These are phyloP conservation scores for Penicillium steckii DNA, from an alignment of 495 filamentous ascomycete genomes.

Conservation along the genomic window DNA sequence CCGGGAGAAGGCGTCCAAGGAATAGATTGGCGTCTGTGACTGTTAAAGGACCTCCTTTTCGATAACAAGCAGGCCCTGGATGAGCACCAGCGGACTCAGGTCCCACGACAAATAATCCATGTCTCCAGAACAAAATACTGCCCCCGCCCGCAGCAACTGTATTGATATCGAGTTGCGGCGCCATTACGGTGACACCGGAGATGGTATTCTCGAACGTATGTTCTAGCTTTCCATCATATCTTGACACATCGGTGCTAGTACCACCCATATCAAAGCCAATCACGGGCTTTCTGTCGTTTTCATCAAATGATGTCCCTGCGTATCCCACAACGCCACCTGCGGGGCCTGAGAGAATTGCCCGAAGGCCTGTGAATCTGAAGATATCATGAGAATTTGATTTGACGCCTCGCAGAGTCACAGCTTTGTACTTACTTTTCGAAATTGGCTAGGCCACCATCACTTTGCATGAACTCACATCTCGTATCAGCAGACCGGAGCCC, in stretches of 20 bases:
- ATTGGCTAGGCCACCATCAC: slow-evolving; percentile 67
- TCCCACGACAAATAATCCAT: slow-evolving; percentile 84
- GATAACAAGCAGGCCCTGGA: slow-evolving; percentile 85
- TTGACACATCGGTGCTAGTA: slow-evolving; percentile 84
- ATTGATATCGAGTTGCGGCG: slow-evolving; percentile 89
- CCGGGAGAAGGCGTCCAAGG: slow-evolving; percentile 77
- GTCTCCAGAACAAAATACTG: slow-evolving; percentile 80
- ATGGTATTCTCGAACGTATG: slow-evolving; percentile 93
- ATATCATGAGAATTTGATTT: slow-evolving; percentile 61
- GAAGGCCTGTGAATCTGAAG: slow-evolving; percentile 58
- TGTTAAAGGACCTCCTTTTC: slow-evolving; percentile 82
- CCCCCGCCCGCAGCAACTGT: slow-evolving; percentile 90
- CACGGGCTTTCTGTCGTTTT: slow-evolving; percentile 46
- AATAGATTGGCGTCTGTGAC: slow-evolving; percentile 89
- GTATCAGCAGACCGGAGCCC: slow-evolving; percentile 39
- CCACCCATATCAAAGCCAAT: slow-evolving; percentile 91
- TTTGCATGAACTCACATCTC: slow-evolving; percentile 85
- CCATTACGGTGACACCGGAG: slow-evolving; percentile 87
- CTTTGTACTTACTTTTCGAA: slow-evolving; percentile 28
- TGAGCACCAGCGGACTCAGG: slow-evolving; percentile 85
- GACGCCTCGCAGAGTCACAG: slow-evolving; percentile 64
- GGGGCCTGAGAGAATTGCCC: slow-evolving; percentile 76
- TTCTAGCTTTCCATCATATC: slow-evolving; percentile 85
- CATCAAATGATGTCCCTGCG: slow-evolving; percentile 6
- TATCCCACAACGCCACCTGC: slow-evolving; percentile 56